Conservation (phyloP, 305 asterid genomes). For the Fraxinus floribunda region DNA sequence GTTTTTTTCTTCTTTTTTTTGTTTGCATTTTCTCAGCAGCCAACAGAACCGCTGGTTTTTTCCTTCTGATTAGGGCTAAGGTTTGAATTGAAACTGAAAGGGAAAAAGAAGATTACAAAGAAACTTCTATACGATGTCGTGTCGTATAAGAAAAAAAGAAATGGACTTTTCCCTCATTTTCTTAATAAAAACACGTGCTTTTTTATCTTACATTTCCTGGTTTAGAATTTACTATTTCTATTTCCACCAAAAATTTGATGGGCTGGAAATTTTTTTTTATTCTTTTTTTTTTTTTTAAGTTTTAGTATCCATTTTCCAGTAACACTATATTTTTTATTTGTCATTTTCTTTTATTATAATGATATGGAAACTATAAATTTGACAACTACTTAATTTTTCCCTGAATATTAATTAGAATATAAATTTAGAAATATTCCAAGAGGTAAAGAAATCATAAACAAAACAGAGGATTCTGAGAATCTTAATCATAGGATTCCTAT, state of each 20-base stretch:
- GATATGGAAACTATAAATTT: background rate
- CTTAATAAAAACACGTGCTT: slow-evolving; percentile 18
- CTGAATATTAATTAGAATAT: background rate
- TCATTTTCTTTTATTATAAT: background rate
- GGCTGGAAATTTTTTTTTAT: slow-evolving; percentile 15
- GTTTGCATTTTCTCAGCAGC: slow-evolving; percentile 3
- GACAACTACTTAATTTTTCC: slow-evolving; percentile 2
- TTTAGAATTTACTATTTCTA: slow-evolving; percentile 15
- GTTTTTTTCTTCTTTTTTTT: background rate
- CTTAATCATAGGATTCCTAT: slow-evolving; percentile 21
- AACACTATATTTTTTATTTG: background rate
- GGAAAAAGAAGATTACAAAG: background rate
- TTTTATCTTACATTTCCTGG: slow-evolving; percentile 11
- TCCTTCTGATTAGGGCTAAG: background rate
- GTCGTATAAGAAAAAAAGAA: slow-evolving; percentile 9
- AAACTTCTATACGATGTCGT: slow-evolving; percentile 28
- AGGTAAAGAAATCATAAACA: slow-evolving; percentile 1
- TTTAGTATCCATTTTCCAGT: background rate
- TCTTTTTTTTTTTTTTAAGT: background rate
- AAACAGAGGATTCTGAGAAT: slow-evolving; percentile 27
- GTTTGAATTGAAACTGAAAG: background rate
- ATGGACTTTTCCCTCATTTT: background rate
- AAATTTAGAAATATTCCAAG: background rate
- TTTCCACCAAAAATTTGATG: slow-evolving; percentile 16
- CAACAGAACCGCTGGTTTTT: slow-evolving; percentile 6